Conservation (phyloP, 106 monocot species). For the Dioscorea zingiberensis region DNA sequence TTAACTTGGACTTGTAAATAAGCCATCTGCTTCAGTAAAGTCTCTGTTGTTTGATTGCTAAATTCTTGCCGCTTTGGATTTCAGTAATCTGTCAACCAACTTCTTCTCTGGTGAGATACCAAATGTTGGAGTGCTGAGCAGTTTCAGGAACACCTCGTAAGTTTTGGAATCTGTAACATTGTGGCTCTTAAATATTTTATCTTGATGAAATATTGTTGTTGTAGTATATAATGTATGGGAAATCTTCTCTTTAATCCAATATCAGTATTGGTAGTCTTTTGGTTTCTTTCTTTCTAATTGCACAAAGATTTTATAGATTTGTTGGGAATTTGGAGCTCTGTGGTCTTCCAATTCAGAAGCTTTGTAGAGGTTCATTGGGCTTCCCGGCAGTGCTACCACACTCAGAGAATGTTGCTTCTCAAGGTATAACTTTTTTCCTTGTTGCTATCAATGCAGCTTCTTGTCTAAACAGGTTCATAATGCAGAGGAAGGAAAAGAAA, state of each 20-base stretch:
- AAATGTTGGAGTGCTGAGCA: constrained; percentile 72
- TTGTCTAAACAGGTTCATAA: background rate
- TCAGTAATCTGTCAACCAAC: constrained; percentile 89
- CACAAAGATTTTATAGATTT: constrained; percentile 33
- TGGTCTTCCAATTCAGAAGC: constrained; percentile 68
- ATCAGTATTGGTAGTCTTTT: background rate
- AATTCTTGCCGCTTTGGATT: constrained; percentile 1
- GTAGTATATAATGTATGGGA: too few species aligned
- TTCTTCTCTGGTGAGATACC: constrained; percentile 97
- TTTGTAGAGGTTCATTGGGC: constrained; percentile 64
- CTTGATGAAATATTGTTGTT: too few species aligned
- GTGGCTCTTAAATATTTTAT: too few species aligned
- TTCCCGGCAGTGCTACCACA: constrained; percentile 88
- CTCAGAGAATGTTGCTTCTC: constrained; percentile 26
- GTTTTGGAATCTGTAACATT: constrained; percentile 5
- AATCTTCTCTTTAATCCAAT: background rate
- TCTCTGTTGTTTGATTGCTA: background rate
- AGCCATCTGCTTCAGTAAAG: background rate
- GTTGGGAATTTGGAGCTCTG: constrained; percentile 91
- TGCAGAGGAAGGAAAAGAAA: too few species aligned
- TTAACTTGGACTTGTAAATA: background rate
- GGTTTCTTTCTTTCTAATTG: background rate
- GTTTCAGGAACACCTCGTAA: constrained; percentile 88
- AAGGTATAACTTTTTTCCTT: constrained; percentile 14
- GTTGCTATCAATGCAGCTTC: too few species aligned